phyloP scores from a whole-genome alignment of 2,329 filamentous ascomycete genomes.

The Grosmannia huntii region DNA sequence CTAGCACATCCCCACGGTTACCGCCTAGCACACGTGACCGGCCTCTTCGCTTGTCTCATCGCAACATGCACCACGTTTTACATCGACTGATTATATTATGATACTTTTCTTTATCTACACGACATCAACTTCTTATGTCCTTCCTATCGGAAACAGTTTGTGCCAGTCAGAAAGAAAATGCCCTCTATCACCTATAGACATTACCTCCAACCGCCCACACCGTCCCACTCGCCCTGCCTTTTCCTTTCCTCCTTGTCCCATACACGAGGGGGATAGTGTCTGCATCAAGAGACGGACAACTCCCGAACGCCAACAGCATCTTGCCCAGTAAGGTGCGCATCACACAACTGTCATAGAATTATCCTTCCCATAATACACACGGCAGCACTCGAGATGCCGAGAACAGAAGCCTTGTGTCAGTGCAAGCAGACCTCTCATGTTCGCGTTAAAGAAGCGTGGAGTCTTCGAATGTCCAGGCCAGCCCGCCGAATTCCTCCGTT shows the following conservation, averaged over 20 bases:
- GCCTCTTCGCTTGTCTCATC: neutral
- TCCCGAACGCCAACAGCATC: neutral
- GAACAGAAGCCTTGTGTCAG: neutral
- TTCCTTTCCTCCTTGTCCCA: neutral
- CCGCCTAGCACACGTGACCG: neutral
- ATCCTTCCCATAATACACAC: neutral
- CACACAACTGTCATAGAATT: neutral
- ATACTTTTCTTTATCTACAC: constrained; percentile 1
- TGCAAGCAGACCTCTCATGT: too few relatives aligned
- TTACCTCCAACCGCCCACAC: neutral
- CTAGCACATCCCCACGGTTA: neutral
- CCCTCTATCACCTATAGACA: neutral
- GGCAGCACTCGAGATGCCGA: neutral
- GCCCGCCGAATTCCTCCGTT: neutral
- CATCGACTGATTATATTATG: neutral
- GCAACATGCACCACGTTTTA: neutral
- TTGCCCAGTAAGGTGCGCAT: neutral
- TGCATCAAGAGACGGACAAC: neutral
- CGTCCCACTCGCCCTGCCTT: neutral
- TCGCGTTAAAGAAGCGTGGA: too few relatives aligned
- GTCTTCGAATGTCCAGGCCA: too few relatives aligned
- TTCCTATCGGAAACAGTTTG: neutral
- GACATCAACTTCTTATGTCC: neutral
- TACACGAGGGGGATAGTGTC: neutral
- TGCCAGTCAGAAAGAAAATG: neutral